Evolutionary conservation across 176 grass and related monocot species (phyloP).

Genomic region (Pharus latifolius): DNA sequence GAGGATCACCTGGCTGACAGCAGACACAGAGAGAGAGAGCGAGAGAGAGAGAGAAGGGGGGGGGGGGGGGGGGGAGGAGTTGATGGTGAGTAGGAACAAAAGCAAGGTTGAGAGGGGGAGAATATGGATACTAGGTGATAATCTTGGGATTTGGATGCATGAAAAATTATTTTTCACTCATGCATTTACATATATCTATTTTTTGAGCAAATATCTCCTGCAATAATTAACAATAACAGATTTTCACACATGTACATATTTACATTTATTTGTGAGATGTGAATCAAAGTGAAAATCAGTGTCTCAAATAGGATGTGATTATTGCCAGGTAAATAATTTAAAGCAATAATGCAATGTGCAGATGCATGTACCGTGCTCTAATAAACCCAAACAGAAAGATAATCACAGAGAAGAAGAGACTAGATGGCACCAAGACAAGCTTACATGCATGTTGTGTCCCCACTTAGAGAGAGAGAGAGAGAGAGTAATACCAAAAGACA

Average conservation of each 20-base stretch:
- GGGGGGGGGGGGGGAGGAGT: background rate
- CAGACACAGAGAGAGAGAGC: constrained; percentile 9
- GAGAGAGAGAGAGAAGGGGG: background rate
- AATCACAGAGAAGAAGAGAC: constrained; percentile 37
- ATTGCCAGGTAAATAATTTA: too few species aligned
- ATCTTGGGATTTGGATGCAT: constrained; percentile 37
- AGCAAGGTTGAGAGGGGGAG: constrained; percentile 4
- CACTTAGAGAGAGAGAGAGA: background rate
- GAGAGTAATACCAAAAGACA: background rate
- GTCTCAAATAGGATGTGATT: too few species aligned
- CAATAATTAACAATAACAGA: constrained; percentile 8
- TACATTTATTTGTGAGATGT: background rate
- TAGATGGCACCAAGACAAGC: constrained; percentile 30
- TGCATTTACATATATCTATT: too few species aligned
- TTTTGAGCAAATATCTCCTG: constrained; percentile 10
- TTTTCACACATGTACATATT: background rate
- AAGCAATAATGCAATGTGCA: constrained; percentile 1
- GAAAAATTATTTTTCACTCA: background rate
- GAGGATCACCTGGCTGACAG: constrained; percentile 43
- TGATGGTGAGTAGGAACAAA: constrained; percentile 22
- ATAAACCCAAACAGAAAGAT: constrained; percentile 21
- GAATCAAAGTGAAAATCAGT: too few species aligned
- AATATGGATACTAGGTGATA: constrained; percentile 1
- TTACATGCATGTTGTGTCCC: constrained; percentile 17
- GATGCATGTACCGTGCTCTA: constrained; percentile 16